Conservation (phyloP, 2,329 filamentous ascomycete species). For the Dactylellina sp. region DNA sequence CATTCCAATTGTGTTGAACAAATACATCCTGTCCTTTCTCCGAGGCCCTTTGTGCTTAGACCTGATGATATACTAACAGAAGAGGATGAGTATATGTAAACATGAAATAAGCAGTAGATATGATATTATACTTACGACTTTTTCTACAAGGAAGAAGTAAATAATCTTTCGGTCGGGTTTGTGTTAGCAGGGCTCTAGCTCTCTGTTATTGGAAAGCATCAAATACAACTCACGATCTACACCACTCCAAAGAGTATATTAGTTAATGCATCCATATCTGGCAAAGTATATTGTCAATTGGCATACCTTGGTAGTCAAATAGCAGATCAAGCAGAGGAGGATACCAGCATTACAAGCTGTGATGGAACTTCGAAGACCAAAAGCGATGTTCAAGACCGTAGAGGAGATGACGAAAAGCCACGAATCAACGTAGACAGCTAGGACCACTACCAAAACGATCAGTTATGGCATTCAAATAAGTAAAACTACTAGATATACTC, state of each 20-base stretch:
- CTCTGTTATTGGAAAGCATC: too few relatives aligned
- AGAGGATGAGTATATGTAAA: not conserved
- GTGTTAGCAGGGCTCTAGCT: constrained; percentile 22
- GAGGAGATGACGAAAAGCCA: constrained; percentile 72
- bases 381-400: constrained; percentile 70
- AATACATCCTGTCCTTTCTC: constrained; percentile 70
- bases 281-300: constrained; percentile 4
- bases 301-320: constrained; percentile 73
- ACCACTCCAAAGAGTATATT: not conserved
- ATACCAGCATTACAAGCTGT: constrained; percentile 71
- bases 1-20: constrained; percentile 73
- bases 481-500: constrained; percentile 1
- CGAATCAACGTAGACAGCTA: constrained; percentile 72
- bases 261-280: not conserved
- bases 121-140: constrained; percentile 66
- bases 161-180: constrained; percentile 66
- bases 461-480: not conserved
- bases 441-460: constrained; percentile 66
- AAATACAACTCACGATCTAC: constrained; percentile 62
- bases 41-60: constrained; percentile 67
- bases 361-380: constrained; percentile 69
- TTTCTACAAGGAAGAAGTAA: constrained; percentile 75
- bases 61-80: constrained; percentile 68
- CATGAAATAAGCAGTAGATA: not conserved
- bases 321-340: constrained; percentile 72